These are phyloP conservation scores for Saccharomyces hybrid DNA, from an alignment of 1,139 yeast genomes.

Conservation along the genomic window DNA sequence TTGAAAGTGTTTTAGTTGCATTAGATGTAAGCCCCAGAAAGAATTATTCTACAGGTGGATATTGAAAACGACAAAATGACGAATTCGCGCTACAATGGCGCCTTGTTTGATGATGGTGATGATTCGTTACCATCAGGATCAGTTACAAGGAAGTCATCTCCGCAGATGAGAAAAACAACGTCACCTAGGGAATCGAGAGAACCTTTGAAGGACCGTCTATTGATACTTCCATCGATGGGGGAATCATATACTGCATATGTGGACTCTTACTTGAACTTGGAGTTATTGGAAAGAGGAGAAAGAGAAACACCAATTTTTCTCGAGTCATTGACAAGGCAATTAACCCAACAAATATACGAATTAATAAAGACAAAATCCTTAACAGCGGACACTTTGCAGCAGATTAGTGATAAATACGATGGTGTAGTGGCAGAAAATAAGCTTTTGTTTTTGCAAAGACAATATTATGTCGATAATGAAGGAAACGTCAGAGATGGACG, in stretches of 20 bases:
- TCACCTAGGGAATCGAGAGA: not conserved
- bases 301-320: slow-evolving; percentile 19
- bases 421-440: slow-evolving; percentile 18
- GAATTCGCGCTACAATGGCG: not conserved
- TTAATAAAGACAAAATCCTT: slow-evolving; percentile 18
- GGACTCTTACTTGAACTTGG: slow-evolving; percentile 13
- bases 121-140: not conserved
- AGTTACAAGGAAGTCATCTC: not conserved
- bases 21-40: not conserved
- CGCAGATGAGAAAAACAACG: not conserved
- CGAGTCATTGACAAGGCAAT: slow-evolving; percentile 22
- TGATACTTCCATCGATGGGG: slow-evolving; percentile 16
- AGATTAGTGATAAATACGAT: slow-evolving; percentile 17
- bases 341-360: slow-evolving; percentile 25
- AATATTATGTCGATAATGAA: slow-evolving; percentile 21
- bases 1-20: not conserved
- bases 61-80: not conserved
- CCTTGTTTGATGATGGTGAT: not conserved
- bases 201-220: not conserved
- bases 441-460: slow-evolving; percentile 18
- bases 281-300: slow-evolving; percentile 22
- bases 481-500: slow-evolving; percentile 23
- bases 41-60: not conserved
- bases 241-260: slow-evolving; percentile 13
- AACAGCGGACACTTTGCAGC: slow-evolving; percentile 17